phyloP scores from a whole-genome alignment of 306 rosid species.

The Vigna nakashimae region DNA sequence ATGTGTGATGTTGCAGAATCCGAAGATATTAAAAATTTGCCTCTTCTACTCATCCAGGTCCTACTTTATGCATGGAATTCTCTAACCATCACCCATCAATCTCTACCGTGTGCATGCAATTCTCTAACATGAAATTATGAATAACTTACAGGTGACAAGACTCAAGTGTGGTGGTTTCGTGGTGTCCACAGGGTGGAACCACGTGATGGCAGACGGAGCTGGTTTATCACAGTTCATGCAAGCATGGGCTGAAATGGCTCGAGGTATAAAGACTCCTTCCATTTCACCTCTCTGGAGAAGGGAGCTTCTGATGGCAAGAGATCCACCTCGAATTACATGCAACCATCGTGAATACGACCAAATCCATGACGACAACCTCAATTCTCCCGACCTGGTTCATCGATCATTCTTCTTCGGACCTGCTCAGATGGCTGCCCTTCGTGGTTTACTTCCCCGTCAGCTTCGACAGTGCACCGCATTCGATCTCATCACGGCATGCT shows the following conservation, averaged over 20 bases:
- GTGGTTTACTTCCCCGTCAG: constrained; percentile 29
- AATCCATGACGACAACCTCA: background rate
- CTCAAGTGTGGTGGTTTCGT: constrained; percentile 53
- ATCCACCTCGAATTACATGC: constrained; percentile 44
- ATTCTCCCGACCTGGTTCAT: background rate
- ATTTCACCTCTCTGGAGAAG: constrained; percentile 47
- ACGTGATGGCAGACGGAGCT: constrained; percentile 35
- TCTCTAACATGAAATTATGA: too few species aligned
- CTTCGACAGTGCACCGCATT: constrained; percentile 25
- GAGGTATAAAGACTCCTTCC: constrained; percentile 37
- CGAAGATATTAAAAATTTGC: constrained; percentile 33
- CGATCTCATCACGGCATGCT: constrained; percentile 41
- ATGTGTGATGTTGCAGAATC: constrained; percentile 53
- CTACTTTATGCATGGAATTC: too few species aligned
- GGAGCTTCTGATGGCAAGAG: constrained; percentile 44
- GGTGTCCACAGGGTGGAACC: background rate
- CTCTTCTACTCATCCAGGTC: constrained; percentile 56
- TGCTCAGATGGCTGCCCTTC: background rate
- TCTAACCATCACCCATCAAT: too few species aligned
- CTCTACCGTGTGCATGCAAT: too few species aligned
- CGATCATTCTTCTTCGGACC: constrained; percentile 47
- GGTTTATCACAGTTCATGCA: constrained; percentile 43
- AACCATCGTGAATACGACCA: constrained; percentile 40
- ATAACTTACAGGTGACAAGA: constrained; percentile 42
- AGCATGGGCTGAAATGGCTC: constrained; percentile 37